Conservation (phyloP, 2,329 filamentous ascomycete genomes). For the Aspergillus hortae region DNA sequence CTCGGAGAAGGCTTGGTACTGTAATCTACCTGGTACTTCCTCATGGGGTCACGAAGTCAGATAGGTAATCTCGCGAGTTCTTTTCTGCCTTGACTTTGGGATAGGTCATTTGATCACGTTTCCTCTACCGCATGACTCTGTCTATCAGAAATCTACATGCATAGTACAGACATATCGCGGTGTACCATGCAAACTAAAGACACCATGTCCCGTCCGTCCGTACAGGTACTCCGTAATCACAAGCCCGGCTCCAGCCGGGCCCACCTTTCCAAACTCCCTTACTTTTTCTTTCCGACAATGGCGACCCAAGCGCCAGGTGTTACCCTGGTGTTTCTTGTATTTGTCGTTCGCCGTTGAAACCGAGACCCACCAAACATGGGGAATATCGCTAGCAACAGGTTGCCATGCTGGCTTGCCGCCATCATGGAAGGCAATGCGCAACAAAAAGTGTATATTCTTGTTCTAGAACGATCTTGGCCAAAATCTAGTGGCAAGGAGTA, state of each 20-base stretch:
- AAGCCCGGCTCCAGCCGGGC: slow-evolving; percentile 5
- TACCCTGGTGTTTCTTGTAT: background rate
- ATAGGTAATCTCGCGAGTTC: background rate
- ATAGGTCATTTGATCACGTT: no score
- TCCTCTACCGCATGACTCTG: no score
- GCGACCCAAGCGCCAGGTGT: background rate
- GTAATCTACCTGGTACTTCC: background rate
- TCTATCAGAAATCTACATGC: no score
- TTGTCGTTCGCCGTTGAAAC: slow-evolving; percentile 3
- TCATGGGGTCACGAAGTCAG: background rate
- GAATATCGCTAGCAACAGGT: background rate
- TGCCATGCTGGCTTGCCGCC: background rate
- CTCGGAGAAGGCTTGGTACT: background rate
- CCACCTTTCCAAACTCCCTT: slow-evolving; percentile 5
- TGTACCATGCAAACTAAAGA: background rate
- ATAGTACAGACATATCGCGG: background rate
- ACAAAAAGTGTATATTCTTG: no score
- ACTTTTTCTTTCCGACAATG: slow-evolving; percentile 2
- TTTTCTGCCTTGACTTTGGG: no score
- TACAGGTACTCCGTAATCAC: background rate
- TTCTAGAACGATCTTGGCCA: no score
- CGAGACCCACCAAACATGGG: slow-evolving; percentile 17
- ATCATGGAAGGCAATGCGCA: background rate
- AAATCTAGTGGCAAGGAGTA: no score
- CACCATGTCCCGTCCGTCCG: background rate